Evolutionary conservation across 345 rosid genomes (phyloP).

Genomic region (Brassica carinata): DNA sequence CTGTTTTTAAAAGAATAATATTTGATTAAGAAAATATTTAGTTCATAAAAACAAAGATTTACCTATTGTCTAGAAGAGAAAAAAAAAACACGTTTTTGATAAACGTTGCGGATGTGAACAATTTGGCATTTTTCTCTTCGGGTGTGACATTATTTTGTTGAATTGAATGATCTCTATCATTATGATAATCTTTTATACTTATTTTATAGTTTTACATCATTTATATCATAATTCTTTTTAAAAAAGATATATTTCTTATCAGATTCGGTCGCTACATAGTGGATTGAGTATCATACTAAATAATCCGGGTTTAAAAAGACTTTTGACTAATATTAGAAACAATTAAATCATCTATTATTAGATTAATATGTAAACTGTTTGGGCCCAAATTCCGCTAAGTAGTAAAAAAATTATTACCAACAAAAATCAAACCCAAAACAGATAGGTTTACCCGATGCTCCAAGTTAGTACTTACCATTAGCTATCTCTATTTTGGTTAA

Average conservation of each 20-base stretch:
- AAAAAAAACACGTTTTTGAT: not conserved
- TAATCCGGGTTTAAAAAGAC: too few relatives aligned
- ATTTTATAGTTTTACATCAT: not conserved
- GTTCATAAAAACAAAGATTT: not conserved
- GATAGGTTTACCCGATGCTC: not conserved
- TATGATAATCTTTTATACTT: not conserved
- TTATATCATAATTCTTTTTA: too few relatives aligned
- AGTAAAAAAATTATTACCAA: not conserved
- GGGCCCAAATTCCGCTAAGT: too few relatives aligned
- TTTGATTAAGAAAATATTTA: not conserved
- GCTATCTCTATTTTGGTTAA: not conserved
- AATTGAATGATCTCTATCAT: not conserved
- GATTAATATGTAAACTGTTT: too few relatives aligned
- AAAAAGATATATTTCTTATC: too few relatives aligned
- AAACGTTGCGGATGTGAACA: slow-evolving; percentile 3
- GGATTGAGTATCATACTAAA: too few relatives aligned
- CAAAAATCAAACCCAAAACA: not conserved
- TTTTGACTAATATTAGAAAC: too few relatives aligned
- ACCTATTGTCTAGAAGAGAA: not conserved
- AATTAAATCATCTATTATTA: too few relatives aligned
- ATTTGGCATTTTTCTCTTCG: not conserved
- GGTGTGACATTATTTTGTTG: not conserved
- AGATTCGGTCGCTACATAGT: too few relatives aligned
- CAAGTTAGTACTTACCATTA: not conserved
- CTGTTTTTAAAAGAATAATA: not conserved